These are phyloP conservation scores for Talaromyces sp. DNA, from an alignment of 2,329 filamentous ascomycete species.

Conservation along the genomic window DNA sequence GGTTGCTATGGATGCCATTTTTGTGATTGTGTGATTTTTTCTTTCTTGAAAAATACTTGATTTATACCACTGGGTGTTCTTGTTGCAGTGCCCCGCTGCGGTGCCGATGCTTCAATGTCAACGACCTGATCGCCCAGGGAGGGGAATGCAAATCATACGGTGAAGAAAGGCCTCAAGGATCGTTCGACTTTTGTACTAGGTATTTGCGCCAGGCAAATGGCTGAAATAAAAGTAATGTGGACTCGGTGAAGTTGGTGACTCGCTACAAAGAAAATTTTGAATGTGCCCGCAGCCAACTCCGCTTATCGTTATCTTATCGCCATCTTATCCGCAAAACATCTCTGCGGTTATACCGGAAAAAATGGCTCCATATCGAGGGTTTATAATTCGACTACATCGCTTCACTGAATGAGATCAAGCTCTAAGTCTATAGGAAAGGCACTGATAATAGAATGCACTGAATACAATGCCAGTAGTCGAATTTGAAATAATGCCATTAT, in stretches of 20 bases:
- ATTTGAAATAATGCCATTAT: background rate
- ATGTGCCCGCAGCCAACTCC: constrained; percentile 2
- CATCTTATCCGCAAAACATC: background rate
- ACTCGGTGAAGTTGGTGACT: background rate
- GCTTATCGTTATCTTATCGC: constrained; percentile 20
- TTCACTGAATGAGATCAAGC: no score
- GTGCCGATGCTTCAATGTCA: background rate
- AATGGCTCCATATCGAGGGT: no score
- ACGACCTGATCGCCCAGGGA: no score
- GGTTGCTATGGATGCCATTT: constrained; percentile 13
- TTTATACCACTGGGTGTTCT: background rate
- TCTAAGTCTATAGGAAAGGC: no score
- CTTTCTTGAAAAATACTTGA: background rate
- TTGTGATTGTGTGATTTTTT: background rate
- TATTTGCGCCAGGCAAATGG: background rate
- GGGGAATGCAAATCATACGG: no score
- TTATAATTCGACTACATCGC: no score
- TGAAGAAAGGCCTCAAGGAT: no score
- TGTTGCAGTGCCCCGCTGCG: background rate
- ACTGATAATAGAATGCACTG: no score
- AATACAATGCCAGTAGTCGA: no score
- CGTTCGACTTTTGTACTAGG: background rate
- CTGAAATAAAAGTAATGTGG: background rate
- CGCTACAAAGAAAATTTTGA: constrained; percentile 4
- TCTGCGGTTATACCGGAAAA: background rate